Percentiles rank a stretch among this genome's conserved stretches.
Evolutionary conservation across 345 rosid species (phyloP).

Genomic region (Salix caprea): DNA sequence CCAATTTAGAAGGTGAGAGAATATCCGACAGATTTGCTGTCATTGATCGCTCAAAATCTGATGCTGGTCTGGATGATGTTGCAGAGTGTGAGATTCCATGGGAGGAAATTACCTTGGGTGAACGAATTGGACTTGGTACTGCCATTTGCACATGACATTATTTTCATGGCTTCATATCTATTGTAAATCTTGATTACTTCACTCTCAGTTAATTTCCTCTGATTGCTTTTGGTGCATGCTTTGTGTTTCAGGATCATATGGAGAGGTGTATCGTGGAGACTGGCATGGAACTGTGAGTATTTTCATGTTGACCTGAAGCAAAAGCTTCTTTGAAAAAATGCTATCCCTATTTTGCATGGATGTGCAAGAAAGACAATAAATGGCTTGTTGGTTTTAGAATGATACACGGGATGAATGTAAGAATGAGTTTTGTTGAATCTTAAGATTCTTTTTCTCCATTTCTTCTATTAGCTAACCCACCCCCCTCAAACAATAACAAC

Average conservation of each 20-base stretch:
- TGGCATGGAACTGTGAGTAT: conserved; percentile 98
- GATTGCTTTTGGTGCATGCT: conserved; percentile 15
- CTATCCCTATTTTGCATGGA: neutral
- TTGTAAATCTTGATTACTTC: conserved; percentile 10
- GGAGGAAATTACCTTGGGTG: conserved; percentile 89
- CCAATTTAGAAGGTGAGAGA: conserved; percentile 57
- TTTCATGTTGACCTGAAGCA: conserved; percentile 5
- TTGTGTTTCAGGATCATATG: conserved; percentile 78
- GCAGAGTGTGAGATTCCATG: conserved; percentile 84
- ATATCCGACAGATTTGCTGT: conserved; percentile 56
- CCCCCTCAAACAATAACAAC: neutral
- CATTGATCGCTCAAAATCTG: conserved; percentile 62
- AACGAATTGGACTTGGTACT: conserved; percentile 94
- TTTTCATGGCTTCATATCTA: conserved; percentile 19
- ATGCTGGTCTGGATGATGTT: conserved; percentile 65
- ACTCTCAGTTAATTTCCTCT: neutral
- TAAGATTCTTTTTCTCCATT: neutral
- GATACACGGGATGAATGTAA: neutral
- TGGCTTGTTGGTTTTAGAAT: neutral
- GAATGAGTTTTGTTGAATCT: neutral
- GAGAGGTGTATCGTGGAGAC: conserved; percentile 93
- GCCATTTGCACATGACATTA: conserved; percentile 19
- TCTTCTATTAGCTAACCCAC: neutral
- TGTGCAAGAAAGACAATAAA: conserved; percentile 3
- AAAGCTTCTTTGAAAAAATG: neutral